Percentiles rank a stretch among this genome's conserved stretches.
Conservation (phyloP, 2,329 filamentous ascomycete genomes). For the Pseudonectria foliicola region DNA sequence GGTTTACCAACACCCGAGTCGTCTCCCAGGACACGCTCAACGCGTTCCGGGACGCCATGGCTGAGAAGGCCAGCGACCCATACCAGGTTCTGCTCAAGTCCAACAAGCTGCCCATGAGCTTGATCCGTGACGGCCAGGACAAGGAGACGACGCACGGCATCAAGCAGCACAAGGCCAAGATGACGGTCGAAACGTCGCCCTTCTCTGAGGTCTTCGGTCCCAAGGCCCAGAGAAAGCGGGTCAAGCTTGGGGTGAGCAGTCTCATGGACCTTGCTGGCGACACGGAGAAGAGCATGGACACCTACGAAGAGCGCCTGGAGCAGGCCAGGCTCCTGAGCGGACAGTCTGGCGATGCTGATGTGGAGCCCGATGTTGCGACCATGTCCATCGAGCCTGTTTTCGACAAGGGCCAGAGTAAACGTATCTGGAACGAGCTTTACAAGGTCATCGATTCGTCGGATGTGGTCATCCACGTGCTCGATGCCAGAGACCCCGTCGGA, state of each 20-base stretch:
- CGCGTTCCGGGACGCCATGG: conserved; percentile 86
- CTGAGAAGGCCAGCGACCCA: conserved; percentile 81
- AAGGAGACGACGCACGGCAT: conserved; percentile 66
- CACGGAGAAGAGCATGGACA: conserved; percentile 72
- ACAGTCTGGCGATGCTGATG: conserved; percentile 48
- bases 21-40: conserved; percentile 85
- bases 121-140: conserved; percentile 74
- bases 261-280: conserved; percentile 75
- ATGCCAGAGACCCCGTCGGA: conserved; percentile 82
- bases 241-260: conserved; percentile 80
- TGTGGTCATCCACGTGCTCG: conserved; percentile 89
- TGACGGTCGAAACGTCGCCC: conserved; percentile 79
- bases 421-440: conserved; percentile 95
- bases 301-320: conserved; percentile 73
- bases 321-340: conserved; percentile 72
- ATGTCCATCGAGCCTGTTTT: conserved; percentile 81
- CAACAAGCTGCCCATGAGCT: conserved; percentile 93
- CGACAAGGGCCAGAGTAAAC: conserved; percentile 87
- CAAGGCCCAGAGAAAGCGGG: conserved; percentile 86
- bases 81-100: conserved; percentile 93
- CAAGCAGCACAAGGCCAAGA: conserved; percentile 90
- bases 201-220: conserved; percentile 89
- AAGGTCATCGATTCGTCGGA: conserved; percentile 95
- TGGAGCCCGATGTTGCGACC: conserved; percentile 40
- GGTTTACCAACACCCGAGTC: conserved; percentile 89